These are phyloP conservation scores for Aspergillus felis DNA, from an alignment of 2,329 filamentous ascomycete genomes.

Conservation along the genomic window DNA sequence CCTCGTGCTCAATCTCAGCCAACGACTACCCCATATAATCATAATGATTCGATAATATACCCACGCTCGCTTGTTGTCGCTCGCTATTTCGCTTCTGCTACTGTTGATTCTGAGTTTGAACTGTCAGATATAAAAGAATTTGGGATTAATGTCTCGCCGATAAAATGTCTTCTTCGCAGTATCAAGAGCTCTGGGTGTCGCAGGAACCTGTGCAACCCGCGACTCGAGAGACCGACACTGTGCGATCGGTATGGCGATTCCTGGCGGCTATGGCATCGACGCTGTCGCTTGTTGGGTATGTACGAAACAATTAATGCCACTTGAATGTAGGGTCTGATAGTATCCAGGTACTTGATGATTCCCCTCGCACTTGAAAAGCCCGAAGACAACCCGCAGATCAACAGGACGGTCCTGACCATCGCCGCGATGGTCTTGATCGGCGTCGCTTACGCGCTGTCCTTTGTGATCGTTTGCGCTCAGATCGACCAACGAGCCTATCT, in stretches of 20 bases:
- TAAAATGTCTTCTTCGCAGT: not conserved
- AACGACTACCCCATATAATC: not conserved
- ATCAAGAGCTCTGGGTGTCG: not conserved
- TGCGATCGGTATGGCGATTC: not conserved
- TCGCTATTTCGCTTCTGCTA: not conserved
- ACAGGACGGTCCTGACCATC: conserved; percentile 21
- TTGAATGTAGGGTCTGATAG: not conserved
- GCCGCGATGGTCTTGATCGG: conserved; percentile 25
- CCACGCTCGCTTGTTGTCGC: not conserved
- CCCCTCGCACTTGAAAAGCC: conserved; percentile 25
- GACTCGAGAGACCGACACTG: not conserved
- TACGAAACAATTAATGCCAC: not conserved
- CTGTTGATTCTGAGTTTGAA: not conserved
- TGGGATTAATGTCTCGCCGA: not conserved
- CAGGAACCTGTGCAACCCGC: not conserved
- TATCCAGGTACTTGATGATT: conserved; percentile 27
- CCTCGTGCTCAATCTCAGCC: not conserved
- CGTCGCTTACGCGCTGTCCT: conserved; percentile 22
- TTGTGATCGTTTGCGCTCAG: conserved; percentile 23
- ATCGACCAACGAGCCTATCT: conserved; percentile 22
- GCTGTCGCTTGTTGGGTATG: conserved; percentile 26
- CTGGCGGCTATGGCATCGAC: not conserved
- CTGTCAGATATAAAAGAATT: not conserved
- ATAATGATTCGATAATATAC: not conserved
- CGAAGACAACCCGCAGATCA: conserved; percentile 14